Evolutionary conservation across 108 stramenopile genomes (phyloP).

Genomic region (Cyclotella cryptica): DNA sequence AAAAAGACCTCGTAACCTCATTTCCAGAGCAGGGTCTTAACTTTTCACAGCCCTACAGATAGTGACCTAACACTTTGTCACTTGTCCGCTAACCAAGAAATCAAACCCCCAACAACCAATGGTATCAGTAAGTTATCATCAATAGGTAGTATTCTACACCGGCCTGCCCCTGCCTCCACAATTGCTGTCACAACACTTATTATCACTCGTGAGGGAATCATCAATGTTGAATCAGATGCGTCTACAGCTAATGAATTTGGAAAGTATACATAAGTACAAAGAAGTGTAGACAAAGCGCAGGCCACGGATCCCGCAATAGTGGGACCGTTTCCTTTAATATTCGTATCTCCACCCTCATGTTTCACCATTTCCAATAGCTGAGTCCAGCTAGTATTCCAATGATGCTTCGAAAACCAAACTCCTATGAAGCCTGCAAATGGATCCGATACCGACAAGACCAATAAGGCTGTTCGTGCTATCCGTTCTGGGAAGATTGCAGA

Average conservation of each 20-base stretch:
- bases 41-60: too few relatives aligned
- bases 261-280: conserved; percentile 49
- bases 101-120: conserved; percentile 39
- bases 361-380: neutral
- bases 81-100: conserved; percentile 16
- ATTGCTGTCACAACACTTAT: conserved; percentile 33
- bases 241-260: neutral
- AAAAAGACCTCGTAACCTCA: too few relatives aligned
- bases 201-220: conserved; percentile 16
- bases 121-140: conserved; percentile 55
- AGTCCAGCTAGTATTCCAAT: conserved; percentile 38
- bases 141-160: conserved; percentile 19
- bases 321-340: conserved; percentile 2
- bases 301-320: conserved; percentile 44
- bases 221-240: neutral
- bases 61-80: too few relatives aligned
- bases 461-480: conserved; percentile 40
- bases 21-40: too few relatives aligned
- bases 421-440: conserved; percentile 46
- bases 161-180: conserved; percentile 35
- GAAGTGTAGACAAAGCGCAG: conserved; percentile 27
- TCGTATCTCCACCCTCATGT: neutral
- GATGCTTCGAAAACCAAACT: conserved; percentile 14
- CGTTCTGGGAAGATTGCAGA: conserved; percentile 19
- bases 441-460: conserved; percentile 48